Base-by-base conservation (phyloP, 768 basidiomycete genomes). In the Boletus sp. region DNA sequence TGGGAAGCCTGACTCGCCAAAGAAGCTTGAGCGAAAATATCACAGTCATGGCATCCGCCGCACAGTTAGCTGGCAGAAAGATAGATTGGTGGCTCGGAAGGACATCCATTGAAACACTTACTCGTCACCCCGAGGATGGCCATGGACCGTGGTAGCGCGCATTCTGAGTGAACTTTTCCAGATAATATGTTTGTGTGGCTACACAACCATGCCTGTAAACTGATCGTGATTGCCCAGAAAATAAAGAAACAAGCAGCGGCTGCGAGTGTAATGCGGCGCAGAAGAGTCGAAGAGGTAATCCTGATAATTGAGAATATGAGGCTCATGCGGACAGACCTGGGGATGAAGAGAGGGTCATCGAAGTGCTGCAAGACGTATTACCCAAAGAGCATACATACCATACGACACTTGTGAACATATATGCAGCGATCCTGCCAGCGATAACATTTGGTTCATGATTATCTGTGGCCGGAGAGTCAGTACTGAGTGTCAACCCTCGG, bases 301-400 rank as follows among this genome's bases (percentile, higher is more conserved):
- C 62, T 50, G 9, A 63, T 3, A 15, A 63, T 32, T 2, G 62
- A 59, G 10, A 45, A 51, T 11, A 63, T 38, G 25, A 63, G 21
- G 44, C 62, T 63, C 50, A 63, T 42, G 29, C 62, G 62, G n/a
- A 62, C 61, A 21, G 56, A 58, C 61, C 61, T 62, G 30, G 40
- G 6, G 7, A 51, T 29, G 25, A 17, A 19, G 11, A 21, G 15
- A 15, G 19, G 3, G 29, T 46, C 15, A 37, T 19, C 5, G 4
- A 38, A 42, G 13, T 14, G 1, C 14, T 10, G 30, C 25, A 21
- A 25, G 14, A 38, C 8, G 4, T 11, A 42, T 38, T 6, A 17
- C 17, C 6, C 25, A 11, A 33, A n/a, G 35, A 27, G 30, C 6
- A 14, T 6, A 52, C 61, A 14, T 15, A 62, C 61, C 61, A 62